A percentile compares a stretch with the other conserved stretches of the same genome.
These are phyloP conservation scores for Caloboletus firmus DNA, from an alignment of 1,284 basidiomycete genomes.

Conservation along the genomic window DNA sequence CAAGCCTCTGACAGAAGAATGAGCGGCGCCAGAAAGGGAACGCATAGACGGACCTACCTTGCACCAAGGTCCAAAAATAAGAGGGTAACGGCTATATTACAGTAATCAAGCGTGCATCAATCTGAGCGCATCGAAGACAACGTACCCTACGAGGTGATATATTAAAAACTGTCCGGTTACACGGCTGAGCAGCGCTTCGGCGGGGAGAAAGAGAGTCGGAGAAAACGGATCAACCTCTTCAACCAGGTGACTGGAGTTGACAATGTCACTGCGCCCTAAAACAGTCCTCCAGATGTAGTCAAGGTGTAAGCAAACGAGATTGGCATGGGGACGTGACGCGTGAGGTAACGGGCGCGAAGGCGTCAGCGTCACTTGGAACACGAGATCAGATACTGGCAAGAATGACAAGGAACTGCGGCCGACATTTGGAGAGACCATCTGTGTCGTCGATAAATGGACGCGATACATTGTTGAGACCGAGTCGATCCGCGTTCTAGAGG, in stretches of 20 bases:
- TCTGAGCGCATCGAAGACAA: slow-evolving; percentile 8
- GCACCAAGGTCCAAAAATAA: slow-evolving; percentile 68
- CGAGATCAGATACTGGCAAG: slow-evolving; percentile 10
- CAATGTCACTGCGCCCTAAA: slow-evolving; percentile 5
- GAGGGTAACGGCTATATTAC: slow-evolving; percentile 67
- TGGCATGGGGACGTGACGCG: slow-evolving; percentile 37
- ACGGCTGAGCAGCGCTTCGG: slow-evolving; percentile 50
- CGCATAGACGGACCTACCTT: slow-evolving; percentile 43
- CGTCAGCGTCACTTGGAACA: slow-evolving; percentile 45
- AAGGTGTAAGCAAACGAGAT: slow-evolving; percentile 52
- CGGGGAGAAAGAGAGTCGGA: slow-evolving; percentile 48
- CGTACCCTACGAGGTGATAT: slow-evolving; percentile 60
- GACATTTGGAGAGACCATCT: slow-evolving; percentile 47
- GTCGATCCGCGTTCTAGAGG: slow-evolving; percentile 52
- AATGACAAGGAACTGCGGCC: slow-evolving; percentile 3
- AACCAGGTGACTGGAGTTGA: slow-evolving; percentile 7
- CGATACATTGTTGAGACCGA: slow-evolving; percentile 59
- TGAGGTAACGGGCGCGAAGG: slow-evolving; percentile 41
- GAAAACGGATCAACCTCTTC: slow-evolving; percentile 46
- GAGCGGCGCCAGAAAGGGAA: neutral
- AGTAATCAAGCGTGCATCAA: slow-evolving; percentile 18
- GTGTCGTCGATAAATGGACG: slow-evolving; percentile 46
- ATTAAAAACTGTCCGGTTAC: slow-evolving; percentile 54
- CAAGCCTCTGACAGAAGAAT: slow-evolving; percentile 50
- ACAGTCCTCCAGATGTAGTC: slow-evolving; percentile 50